Base-by-base conservation (phyloP, 257 asterid genomes). In the Catharanthus roseus region DNA sequence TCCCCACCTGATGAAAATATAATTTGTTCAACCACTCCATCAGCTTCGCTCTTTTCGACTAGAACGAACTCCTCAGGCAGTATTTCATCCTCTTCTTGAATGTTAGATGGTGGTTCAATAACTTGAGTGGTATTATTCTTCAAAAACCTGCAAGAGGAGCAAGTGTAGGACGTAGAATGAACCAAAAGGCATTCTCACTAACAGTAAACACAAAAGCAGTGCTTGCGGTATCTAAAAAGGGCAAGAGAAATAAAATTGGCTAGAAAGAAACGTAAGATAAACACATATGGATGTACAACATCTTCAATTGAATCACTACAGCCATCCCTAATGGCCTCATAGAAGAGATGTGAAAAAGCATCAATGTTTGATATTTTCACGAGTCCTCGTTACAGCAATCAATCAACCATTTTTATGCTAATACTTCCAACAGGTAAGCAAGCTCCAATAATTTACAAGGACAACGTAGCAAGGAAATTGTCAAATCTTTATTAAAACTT, bases 11-110 rank as follows among this genome's bases (percentile, higher is more conserved):
- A 88, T 71, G 99, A 91, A 81, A 89, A 95, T 67, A 91, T 79
- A 73, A 95, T 89, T 80, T 95, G 95, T 77, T 91, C 99, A 70
- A 88, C 75, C 15, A 81, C 82, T 71, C 95, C 97, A 79, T 89
- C 96, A 64, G 96, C 79, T 75, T 67, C 79, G 70, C 86, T 83
- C 77, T 82, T 91, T 86, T 91, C 97, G 9, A 82, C 87, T n/a
- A 95, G 91, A 80, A 95, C 88, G 82, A 88, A 89, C 78, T 95
- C 99, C 76, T 88, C 90, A 0, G 95, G 93, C 75, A 89, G 82
- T 60, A 78, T 82, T 65, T 87, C 92, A 67, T 86, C 96, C 42
- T 83, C 95, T 55, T 91, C 89, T 74, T 82, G 88, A 77, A 67
- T 50, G 54, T 84, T 69, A 33, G 86, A 65, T 47, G 95, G 96